Percentiles rank a stretch among this genome's conserved stretches.
Conservation (phyloP, 2,329 filamentous ascomycete genomes). For the Sporothrix protearum region DNA sequence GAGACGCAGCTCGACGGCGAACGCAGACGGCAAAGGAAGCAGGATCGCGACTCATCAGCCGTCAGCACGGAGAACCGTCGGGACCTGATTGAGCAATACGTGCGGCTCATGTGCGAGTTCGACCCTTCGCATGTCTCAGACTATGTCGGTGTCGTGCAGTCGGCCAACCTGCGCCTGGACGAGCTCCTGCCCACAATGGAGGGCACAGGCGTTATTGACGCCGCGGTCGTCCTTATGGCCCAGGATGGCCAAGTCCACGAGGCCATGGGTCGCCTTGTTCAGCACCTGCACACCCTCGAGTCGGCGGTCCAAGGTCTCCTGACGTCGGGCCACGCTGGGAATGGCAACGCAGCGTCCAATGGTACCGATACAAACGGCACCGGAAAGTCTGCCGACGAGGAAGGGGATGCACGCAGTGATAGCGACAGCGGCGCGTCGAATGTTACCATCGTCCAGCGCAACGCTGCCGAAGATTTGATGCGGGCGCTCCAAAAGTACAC, state of each 20-base stretch:
- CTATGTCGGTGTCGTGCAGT: constrained; percentile 72
- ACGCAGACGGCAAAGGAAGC: not conserved
- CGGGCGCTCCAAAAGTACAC: constrained; percentile 82
- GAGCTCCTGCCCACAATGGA: constrained; percentile 84
- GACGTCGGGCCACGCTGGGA: constrained; percentile 30
- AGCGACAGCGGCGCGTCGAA: constrained; percentile 23
- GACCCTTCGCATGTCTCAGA: constrained; percentile 78
- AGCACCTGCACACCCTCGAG: constrained; percentile 75
- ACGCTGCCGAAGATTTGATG: constrained; percentile 69
- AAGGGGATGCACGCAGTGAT: not conserved
- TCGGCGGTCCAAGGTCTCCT: constrained; percentile 73
- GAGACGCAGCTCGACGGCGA: not conserved
- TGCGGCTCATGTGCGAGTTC: constrained; percentile 86
- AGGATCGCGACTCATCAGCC: not conserved
- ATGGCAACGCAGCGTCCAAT: not conserved
- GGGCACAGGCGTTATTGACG: constrained; percentile 83
- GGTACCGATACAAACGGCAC: not conserved
- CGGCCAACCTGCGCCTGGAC: constrained; percentile 74
- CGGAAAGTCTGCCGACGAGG: not conserved
- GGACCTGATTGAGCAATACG: constrained; percentile 74
- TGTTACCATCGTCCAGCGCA: constrained; percentile 32
- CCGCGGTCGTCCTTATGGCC: constrained; percentile 84
- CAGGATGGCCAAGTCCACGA: constrained; percentile 77
- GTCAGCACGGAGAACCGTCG: constrained; percentile 37
- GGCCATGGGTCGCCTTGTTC: constrained; percentile 81